Conservation (phyloP, 768 basidiomycete genomes). For the Tulasnella sp. region DNA sequence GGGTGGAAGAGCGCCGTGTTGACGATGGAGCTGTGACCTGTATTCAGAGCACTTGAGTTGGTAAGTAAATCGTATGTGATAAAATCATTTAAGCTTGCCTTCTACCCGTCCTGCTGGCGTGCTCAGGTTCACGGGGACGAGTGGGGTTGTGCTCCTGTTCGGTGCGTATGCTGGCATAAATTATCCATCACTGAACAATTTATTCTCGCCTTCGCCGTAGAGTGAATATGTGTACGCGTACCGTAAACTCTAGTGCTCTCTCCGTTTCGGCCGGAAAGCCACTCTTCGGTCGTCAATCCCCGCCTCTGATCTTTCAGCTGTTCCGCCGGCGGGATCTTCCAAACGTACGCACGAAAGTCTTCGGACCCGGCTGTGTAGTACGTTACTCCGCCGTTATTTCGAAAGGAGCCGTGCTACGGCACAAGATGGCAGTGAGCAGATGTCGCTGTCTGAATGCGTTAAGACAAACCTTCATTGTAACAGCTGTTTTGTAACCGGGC, state of each 20-base stretch:
- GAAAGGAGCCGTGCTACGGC: conserved; percentile 3
- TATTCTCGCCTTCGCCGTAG: not conserved
- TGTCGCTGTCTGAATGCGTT: not conserved
- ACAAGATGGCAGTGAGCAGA: not conserved
- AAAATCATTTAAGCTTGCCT: not conserved
- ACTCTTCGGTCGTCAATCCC: not conserved
- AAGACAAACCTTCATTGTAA: conserved; percentile 1
- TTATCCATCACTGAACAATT: not conserved
- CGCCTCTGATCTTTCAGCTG: not conserved
- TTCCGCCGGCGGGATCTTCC: not conserved
- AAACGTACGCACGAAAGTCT: conserved; percentile 5
- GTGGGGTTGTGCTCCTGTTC: not conserved
- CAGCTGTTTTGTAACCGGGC: not conserved
- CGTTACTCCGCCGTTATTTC: not conserved
- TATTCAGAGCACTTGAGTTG: not conserved
- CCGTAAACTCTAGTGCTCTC: not conserved
- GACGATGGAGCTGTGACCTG: conserved; percentile 3
- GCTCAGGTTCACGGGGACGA: not conserved
- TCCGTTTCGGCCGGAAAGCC: not conserved
- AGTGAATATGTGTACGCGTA: not conserved
- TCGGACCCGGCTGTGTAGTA: conserved; percentile 7
- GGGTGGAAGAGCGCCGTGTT: conserved; percentile 7
- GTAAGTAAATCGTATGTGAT: not conserved
- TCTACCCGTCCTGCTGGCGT: not conserved
- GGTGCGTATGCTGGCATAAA: not conserved